A percentile compares a stretch with the other conserved stretches of the same genome.
Conservation (phyloP, 2,329 filamentous ascomycete species). For the Penicillium concentricum region DNA sequence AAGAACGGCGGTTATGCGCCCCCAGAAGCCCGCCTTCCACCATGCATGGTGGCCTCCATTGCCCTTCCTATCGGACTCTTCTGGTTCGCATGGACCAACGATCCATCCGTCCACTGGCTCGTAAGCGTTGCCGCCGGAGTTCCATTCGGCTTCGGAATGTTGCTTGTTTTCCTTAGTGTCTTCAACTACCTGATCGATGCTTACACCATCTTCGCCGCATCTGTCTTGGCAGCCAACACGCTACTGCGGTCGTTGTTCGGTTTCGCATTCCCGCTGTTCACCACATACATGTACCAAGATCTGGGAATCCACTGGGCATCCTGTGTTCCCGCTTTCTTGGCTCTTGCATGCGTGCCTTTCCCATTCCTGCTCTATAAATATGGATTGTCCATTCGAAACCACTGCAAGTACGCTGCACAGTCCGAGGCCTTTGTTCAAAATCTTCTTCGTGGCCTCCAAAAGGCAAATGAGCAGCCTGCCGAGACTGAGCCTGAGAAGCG, state of each 20-base stretch:
- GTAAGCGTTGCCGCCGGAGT: conserved; percentile 37
- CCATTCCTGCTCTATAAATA: conserved; percentile 48
- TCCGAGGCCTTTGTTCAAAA: conserved; percentile 29
- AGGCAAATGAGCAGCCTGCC: background rate
- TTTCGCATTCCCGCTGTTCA: conserved; percentile 51
- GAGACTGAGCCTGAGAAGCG: background rate
- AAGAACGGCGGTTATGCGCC: conserved; percentile 57
- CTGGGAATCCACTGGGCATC: conserved; percentile 52
- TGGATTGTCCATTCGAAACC: conserved; percentile 39
- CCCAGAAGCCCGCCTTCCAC: conserved; percentile 58
- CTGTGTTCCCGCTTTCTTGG: conserved; percentile 48
- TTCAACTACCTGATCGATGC: conserved; percentile 47
- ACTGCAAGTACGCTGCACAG: conserved; percentile 43
- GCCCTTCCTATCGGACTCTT: conserved; percentile 58
- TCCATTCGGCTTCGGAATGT: conserved; percentile 45
- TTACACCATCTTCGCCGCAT: conserved; percentile 46
- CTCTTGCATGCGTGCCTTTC: conserved; percentile 45
- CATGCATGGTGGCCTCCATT: conserved; percentile 50
- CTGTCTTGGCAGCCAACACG: conserved; percentile 46
- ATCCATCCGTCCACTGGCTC: conserved; percentile 42
- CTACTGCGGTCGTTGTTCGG: conserved; percentile 49
- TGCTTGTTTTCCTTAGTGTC: conserved; percentile 42
- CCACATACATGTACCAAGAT: conserved; percentile 44
- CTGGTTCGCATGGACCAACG: conserved; percentile 62
- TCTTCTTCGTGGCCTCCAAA: conserved; percentile 8